Conservation (phyloP, 768 basidiomycete species). For the Calocybe indica region DNA sequence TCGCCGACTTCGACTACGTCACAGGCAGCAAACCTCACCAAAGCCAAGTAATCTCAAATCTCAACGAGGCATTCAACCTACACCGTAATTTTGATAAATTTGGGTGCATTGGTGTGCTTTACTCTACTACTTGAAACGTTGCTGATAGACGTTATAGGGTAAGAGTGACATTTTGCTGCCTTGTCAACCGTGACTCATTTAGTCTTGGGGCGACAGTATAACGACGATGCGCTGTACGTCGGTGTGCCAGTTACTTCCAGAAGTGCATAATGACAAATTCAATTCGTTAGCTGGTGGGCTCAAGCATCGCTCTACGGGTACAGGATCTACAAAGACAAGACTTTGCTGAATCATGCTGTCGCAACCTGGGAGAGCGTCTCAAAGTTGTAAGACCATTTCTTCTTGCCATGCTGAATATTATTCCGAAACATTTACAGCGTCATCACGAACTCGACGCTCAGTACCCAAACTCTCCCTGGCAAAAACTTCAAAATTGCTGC, state of each 20-base stretch:
- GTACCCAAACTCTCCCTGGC: slow-evolving; percentile 27
- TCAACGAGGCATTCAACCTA: slow-evolving; percentile 34
- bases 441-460: slow-evolving; percentile 34
- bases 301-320: slow-evolving; percentile 44
- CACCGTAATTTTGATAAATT: slow-evolving; percentile 37
- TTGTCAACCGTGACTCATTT: background rate
- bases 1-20: slow-evolving; percentile 41
- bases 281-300: slow-evolving; percentile 42
- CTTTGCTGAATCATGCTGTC: slow-evolving; percentile 36
- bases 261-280: background rate
- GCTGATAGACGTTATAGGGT: slow-evolving; percentile 10
- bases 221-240: slow-evolving; percentile 42
- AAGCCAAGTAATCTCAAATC: slow-evolving; percentile 28
- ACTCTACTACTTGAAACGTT: background rate
- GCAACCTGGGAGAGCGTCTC: slow-evolving; percentile 44
- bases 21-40: slow-evolving; percentile 31
- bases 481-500: slow-evolving; percentile 35
- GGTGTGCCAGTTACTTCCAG: background rate
- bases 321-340: slow-evolving; percentile 38
- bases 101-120: slow-evolving; percentile 20
- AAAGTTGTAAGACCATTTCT: slow-evolving; percentile 25
- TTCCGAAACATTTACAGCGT: slow-evolving; percentile 21
- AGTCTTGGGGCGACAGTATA: slow-evolving; percentile 25
- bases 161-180: slow-evolving; percentile 1
- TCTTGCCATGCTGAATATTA: background rate